Base-by-base conservation (phyloP, 1,284 basidiomycete species). In the Malassezia sp. region DNA sequence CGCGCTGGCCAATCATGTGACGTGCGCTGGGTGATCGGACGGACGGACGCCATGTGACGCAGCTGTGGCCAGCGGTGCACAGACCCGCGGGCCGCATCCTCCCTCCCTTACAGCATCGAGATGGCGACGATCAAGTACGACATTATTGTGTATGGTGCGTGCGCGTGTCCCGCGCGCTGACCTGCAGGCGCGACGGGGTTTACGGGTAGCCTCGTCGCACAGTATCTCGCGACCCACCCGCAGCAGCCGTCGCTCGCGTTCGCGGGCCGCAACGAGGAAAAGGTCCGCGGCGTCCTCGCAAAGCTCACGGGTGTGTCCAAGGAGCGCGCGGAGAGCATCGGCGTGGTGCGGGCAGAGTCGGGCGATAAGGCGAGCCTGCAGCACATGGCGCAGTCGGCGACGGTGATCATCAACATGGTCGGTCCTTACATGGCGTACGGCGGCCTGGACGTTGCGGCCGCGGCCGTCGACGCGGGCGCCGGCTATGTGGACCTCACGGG, bases 401-500 rank as follows among this genome's bases (percentile, higher is more conserved):
- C 34, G 10, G 58, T 51, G 8, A 21, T 64, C 8, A 49, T 64
- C 51, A 64, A 64, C 51, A 53, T 58, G 26, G 62, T 59, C 11
- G 62, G 62, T 1, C 62, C 62, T 2, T 64, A 59, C 35, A 48
- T 51, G 6, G 46, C 45, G 15, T 53, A 54, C 27, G 55, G 52
- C 8, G 62, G 55, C 5, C 31, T 31, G 9, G 45, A 60, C 12
- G 53, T 72, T 61, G 15, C 75, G 5, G 75, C 76, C 35, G 76
- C 77, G 0, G 80, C 78, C 51, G 74, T 74, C n/a, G 62, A 71
- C 40, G 70, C 75, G 30, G 77, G 78, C 2, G 75, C 73, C 42
- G 78, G 80, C 65, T 83, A 83, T 60, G 75, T 82, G 26, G 82
- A 83, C 68, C 72, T 82, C 17, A 48, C 49, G 29, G 75, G 79